Conservation (phyloP, 495 filamentous ascomycete species). For the Neurospora cerealis region DNA sequence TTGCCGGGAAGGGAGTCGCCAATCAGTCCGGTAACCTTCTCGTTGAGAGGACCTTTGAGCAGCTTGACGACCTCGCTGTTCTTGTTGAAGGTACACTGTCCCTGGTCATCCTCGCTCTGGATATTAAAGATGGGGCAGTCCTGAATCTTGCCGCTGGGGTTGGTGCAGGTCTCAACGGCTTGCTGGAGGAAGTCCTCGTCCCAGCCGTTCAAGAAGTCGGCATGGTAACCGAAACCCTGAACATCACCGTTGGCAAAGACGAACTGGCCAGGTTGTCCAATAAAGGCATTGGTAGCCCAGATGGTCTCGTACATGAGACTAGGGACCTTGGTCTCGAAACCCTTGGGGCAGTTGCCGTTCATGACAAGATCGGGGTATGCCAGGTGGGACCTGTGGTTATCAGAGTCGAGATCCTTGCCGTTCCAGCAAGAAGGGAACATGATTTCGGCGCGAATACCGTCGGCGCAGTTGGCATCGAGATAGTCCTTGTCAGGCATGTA, state of each 20-base stretch:
- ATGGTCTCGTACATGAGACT: slow-evolving; percentile 84
- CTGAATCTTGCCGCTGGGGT: slow-evolving; percentile 35
- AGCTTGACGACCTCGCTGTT: not conserved
- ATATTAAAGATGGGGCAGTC: slow-evolving; percentile 49
- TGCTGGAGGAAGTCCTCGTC: slow-evolving; percentile 48
- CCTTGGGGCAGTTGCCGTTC: slow-evolving; percentile 65
- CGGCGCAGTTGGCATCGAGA: slow-evolving; percentile 62
- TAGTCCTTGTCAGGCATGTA: slow-evolving; percentile 69
- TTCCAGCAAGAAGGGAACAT: slow-evolving; percentile 94
- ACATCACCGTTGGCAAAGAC: slow-evolving; percentile 77
- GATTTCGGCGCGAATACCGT: slow-evolving; percentile 73
- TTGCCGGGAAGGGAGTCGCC: slow-evolving; percentile 30
- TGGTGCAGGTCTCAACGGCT: slow-evolving; percentile 50
- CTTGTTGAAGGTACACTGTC: slow-evolving; percentile 24
- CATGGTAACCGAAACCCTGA: slow-evolving; percentile 74
- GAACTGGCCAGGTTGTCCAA: slow-evolving; percentile 57
- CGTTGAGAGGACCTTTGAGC: slow-evolving; percentile 19
- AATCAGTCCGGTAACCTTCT: slow-evolving; percentile 21
- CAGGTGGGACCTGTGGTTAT: slow-evolving; percentile 61
- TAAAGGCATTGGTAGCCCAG: slow-evolving; percentile 65
- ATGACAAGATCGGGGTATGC: slow-evolving; percentile 69
- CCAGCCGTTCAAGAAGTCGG: slow-evolving; percentile 81
- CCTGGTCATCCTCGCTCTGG: slow-evolving; percentile 24
- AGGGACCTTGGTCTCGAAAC: slow-evolving; percentile 57
- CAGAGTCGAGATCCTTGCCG: slow-evolving; percentile 51